Base-by-base conservation (phyloP, 768 basidiomycete genomes). In the Leccinum olivaceopallidum region DNA sequence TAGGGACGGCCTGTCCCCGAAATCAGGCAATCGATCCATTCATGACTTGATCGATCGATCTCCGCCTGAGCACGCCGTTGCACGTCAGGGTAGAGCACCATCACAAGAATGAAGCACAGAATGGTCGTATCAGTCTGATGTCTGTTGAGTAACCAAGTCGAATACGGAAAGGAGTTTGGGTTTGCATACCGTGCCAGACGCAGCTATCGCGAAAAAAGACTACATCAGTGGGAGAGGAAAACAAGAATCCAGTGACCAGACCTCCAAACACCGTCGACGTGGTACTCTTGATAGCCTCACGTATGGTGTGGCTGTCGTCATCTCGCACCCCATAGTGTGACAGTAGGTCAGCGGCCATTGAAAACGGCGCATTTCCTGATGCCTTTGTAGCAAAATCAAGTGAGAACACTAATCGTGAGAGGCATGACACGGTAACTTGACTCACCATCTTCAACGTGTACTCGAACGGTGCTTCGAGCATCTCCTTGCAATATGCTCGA, bases 51-150 rank as follows among this genome's bases (percentile, higher is more conserved):
- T 24, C 24, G 5, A 54, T 74, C 73, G 4, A 76, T 61, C 36
- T 76, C 70, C 2, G 58, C 63, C 28, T 70, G 71, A 2, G 69
- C 71, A 22, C 64, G 60, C n/a, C 47, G 55, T 42, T 71, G 69
- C 5, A 67, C 66, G 1, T 71, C 68, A n/a, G 74, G 73, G 49
- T 67, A 55, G 20, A 69, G 61, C 4, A 66, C 51, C 60, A 75
- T 69, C 3, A 68, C 64, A 14, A 76, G 56, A 26, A 74, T 44
- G n/a, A 75, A 67, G 3, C 60, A 60, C 16, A 58, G 13, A 12
- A 69, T 42, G 5, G 53, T 22, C 6, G 69, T 42, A 10, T 59
- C 56, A 12, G 63, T 61, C 71, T 72, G 55, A 24, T 14, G 8
- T 10, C 22, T n/a, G 36, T 42, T 34, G 4, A 20, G 16, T 18